These are phyloP conservation scores for Boletus subcaerulescens DNA, from an alignment of 768 basidiomycete genomes.

Conservation along the genomic window DNA sequence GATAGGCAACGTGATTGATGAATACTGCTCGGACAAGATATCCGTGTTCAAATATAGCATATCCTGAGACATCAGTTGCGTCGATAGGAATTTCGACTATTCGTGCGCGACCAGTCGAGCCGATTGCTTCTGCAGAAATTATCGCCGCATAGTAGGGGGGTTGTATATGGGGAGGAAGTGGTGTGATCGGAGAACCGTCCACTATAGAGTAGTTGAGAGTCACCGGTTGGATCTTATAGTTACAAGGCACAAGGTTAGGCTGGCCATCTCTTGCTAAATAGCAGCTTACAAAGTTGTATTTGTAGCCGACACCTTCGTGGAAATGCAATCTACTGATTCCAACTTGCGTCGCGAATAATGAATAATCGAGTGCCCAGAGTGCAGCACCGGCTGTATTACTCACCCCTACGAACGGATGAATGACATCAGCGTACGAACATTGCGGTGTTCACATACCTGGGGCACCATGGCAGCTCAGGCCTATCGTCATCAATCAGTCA, in stretches of 20 bases:
- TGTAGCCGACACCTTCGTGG: constrained; percentile 68
- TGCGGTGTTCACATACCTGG: constrained; percentile 14
- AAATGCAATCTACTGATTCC: constrained; percentile 56
- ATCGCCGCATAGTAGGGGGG: constrained; percentile 66
- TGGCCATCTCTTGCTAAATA: not conserved
- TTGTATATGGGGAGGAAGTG: constrained; percentile 58
- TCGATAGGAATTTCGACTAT: constrained; percentile 49
- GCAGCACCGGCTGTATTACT: constrained; percentile 71
- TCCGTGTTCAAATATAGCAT: constrained; percentile 54
- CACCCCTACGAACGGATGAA: constrained; percentile 40
- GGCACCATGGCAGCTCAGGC: constrained; percentile 39
- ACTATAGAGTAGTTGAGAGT: constrained; percentile 55
- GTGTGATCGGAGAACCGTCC: constrained; percentile 51
- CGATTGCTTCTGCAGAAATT: constrained; percentile 57
- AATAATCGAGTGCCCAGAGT: constrained; percentile 66
- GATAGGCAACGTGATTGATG: constrained; percentile 57
- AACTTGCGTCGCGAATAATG: constrained; percentile 54
- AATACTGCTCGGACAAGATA: constrained; percentile 49
- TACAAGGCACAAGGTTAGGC: not conserved
- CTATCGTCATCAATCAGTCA: constrained; percentile 5
- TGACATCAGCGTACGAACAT: not conserved
- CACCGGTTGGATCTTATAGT: constrained; percentile 58
- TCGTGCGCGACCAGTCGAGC: constrained; percentile 39
- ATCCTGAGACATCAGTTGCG: constrained; percentile 50
- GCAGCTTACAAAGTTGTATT: constrained; percentile 55